Conservation (phyloP, 345 rosid genomes). For the Zanthoxylum bungeanum region DNA sequence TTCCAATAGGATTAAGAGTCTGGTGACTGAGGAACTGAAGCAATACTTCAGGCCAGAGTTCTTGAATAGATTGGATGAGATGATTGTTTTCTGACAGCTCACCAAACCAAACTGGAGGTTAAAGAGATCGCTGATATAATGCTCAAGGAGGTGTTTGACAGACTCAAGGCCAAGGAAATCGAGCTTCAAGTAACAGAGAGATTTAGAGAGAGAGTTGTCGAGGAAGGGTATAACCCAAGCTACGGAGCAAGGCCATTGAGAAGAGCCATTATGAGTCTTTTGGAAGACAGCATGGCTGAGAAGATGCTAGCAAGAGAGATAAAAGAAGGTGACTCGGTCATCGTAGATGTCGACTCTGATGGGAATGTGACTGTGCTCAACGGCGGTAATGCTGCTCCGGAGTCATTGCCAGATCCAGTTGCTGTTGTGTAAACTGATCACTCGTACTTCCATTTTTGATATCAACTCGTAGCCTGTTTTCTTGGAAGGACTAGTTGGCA, state of each 20-base stretch:
- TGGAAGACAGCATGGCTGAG: constrained; percentile 99
- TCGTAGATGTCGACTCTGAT: constrained; percentile 77
- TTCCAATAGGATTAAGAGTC: constrained; percentile 84
- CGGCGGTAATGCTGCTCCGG: constrained; percentile 66
- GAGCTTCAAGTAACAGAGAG: constrained; percentile 97
- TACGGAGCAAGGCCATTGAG: constrained; percentile 97
- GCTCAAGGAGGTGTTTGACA: constrained; percentile 81
- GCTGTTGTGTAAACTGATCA: constrained; percentile 36
- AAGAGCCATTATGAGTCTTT: constrained; percentile 91
- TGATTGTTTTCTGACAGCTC: constrained; percentile 93
- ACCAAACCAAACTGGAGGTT: constrained; percentile 89
- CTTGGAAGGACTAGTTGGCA: too few species aligned
- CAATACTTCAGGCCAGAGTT: constrained; percentile 95
- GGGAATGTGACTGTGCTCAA: constrained; percentile 85
- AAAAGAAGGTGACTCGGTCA: constrained; percentile 90
- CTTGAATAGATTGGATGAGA: constrained; percentile 91
- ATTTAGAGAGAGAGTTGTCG: constrained; percentile 84
- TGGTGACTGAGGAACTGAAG: constrained; percentile 90
- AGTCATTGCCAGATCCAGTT: constrained; percentile 50
- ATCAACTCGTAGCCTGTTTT: too few species aligned
- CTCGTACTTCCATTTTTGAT: constrained; percentile 24
- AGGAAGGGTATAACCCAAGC: constrained; percentile 95
- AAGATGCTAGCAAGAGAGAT: constrained; percentile 95
- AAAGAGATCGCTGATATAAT: constrained; percentile 92
- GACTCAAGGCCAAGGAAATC: constrained; percentile 71